Evolutionary conservation across 345 rosid species (phyloP).

Genomic region (Lepidium didymum): DNA sequence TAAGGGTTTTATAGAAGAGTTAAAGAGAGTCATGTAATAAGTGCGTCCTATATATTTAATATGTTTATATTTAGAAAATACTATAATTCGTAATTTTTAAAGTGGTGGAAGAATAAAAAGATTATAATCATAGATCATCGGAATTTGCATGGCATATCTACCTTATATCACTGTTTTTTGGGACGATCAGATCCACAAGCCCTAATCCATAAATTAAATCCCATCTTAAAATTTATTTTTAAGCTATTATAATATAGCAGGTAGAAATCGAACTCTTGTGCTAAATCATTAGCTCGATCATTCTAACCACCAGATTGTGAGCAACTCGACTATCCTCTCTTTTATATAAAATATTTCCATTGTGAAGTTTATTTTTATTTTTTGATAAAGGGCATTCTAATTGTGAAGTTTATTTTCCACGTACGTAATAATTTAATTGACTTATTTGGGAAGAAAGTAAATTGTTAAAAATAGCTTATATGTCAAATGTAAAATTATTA

Average conservation of each 20-base stretch:
- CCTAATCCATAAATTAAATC: too few species aligned
- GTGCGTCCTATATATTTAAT: background rate
- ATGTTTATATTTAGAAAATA: background rate
- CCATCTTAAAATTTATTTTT: too few species aligned
- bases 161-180: background rate
- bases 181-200: too few species aligned
- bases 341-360: background rate
- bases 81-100: background rate
- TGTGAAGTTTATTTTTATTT: too few species aligned
- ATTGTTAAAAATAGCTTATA: background rate
- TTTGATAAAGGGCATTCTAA: too few species aligned
- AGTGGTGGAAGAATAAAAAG: background rate
- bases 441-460: background rate
- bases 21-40: background rate
- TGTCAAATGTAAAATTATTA: too few species aligned
- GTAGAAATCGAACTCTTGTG: too few species aligned
- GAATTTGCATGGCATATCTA: background rate
- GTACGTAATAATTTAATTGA: background rate
- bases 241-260: too few species aligned
- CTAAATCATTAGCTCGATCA: too few species aligned
- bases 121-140: background rate
- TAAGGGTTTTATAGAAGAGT: conserved; percentile 18
- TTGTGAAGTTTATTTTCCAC: background rate
- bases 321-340: too few species aligned
- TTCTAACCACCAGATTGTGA: too few species aligned